A percentile compares a stretch with the other conserved stretches of the same genome.
Conservation (phyloP, 1,139 yeast genomes). For the Magnusiomyces paraingens region DNA sequence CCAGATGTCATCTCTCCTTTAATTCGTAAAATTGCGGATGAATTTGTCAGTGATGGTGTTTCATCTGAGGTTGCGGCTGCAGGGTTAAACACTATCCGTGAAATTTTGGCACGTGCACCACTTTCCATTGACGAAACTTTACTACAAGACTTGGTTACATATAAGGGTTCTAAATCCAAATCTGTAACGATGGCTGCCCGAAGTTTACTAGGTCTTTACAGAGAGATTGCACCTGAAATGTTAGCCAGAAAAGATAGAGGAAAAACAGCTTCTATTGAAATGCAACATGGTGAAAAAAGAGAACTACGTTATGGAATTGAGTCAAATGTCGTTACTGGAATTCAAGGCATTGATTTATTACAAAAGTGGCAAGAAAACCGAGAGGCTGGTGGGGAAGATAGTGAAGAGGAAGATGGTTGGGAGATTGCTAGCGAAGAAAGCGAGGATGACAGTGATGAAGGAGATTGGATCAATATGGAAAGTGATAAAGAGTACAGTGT, state of each 20-base stretch:
- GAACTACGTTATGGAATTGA: slow-evolving; percentile 55
- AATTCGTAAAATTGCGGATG: slow-evolving; percentile 90
- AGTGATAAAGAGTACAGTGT: slow-evolving; percentile 41
- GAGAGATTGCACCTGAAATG: slow-evolving; percentile 97
- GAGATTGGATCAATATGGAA: slow-evolving; percentile 50
- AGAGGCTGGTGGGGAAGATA: slow-evolving; percentile 35
- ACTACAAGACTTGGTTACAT: slow-evolving; percentile 81
- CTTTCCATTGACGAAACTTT: slow-evolving; percentile 82
- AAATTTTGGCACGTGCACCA: slow-evolving; percentile 87
- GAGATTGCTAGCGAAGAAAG: slow-evolving; percentile 45
- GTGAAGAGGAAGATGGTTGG: slow-evolving; percentile 40
- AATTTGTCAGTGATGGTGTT: slow-evolving; percentile 96
- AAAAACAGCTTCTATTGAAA: slow-evolving; percentile 75
- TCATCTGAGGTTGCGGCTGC: slow-evolving; percentile 98
- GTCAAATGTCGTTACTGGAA: slow-evolving; percentile 37
- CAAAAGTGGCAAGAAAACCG: slow-evolving; percentile 82
- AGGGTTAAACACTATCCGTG: slow-evolving; percentile 91
- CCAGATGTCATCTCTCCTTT: slow-evolving; percentile 80
- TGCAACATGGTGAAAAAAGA: slow-evolving; percentile 44
- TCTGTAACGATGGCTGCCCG: slow-evolving; percentile 93
- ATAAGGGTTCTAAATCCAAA: slow-evolving; percentile 88
- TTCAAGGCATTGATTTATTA: slow-evolving; percentile 85
- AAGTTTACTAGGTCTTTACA: slow-evolving; percentile 73
- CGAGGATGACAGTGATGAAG: slow-evolving; percentile 48
- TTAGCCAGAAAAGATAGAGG: slow-evolving; percentile 85